These are phyloP conservation scores for Myxozyma melibiosi DNA, from an alignment of 805 yeast species.

Conservation along the genomic window DNA sequence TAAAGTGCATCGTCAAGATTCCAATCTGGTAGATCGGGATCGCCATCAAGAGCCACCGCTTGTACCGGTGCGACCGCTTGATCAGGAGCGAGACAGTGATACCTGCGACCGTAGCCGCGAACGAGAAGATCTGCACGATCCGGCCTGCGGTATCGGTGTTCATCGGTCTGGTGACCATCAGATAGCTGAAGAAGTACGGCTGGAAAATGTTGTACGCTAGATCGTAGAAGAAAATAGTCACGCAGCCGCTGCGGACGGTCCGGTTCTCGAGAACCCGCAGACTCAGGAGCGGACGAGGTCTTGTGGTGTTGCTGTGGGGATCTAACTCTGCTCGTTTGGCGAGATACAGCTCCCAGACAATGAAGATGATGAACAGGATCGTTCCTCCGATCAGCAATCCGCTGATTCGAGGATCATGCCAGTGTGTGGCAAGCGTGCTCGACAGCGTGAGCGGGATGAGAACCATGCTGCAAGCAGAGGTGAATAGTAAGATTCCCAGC, in stretches of 20 bases:
- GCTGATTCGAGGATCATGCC: conserved; percentile 57
- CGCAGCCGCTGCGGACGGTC: conserved; percentile 67
- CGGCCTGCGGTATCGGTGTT: conserved; percentile 59
- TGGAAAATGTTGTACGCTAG: conserved; percentile 63
- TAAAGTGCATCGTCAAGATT: conserved; percentile 55
- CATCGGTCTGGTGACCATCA: conserved; percentile 54
- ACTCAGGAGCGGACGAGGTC: conserved; percentile 56
- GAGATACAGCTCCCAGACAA: conserved; percentile 58
- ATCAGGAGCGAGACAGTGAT: conserved; percentile 56
- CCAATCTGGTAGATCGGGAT: conserved; percentile 55
- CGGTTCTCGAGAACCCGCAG: conserved; percentile 57
- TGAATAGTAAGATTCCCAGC: conserved; percentile 56
- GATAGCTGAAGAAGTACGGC: conserved; percentile 62
- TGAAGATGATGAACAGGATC: conserved; percentile 53
- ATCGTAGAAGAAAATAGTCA: conserved; percentile 56
- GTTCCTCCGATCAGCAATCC: conserved; percentile 64
- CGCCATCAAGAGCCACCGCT: conserved; percentile 59
- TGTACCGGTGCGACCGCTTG: conserved; percentile 51
- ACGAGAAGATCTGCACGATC: conserved; percentile 58
- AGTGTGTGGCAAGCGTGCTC: conserved; percentile 53
- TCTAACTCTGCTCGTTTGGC: conserved; percentile 35
- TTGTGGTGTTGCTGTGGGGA: conserved; percentile 12
- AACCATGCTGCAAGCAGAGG: conserved; percentile 58
- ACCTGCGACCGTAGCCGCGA: conserved; percentile 60
- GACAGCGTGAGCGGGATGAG: conserved; percentile 69